A percentile compares a stretch with the other conserved stretches of the same genome.
These are phyloP conservation scores for Gryganskiella cystojenkinii DNA, from an alignment of 192 early-diverging fungal species.

Conservation along the genomic window DNA sequence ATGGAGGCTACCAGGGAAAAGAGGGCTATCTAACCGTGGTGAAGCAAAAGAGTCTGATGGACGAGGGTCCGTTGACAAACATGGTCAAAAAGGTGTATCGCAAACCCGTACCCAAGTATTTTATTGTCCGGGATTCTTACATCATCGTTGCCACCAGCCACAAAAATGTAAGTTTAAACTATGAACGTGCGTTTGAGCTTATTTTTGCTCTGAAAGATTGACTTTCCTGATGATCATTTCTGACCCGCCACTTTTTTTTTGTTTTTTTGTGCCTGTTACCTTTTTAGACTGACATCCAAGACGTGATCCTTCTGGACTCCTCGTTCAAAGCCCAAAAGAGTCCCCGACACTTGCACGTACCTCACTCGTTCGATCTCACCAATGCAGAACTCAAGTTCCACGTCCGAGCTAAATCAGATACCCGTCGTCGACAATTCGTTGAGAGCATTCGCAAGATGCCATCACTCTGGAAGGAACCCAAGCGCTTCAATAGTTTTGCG, in stretches of 20 bases:
- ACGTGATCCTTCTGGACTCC: constrained; percentile 58
- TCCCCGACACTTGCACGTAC: constrained; percentile 29
- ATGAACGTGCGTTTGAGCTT: constrained; percentile 9
- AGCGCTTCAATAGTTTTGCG: constrained; percentile 79
- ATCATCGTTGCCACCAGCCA: constrained; percentile 58
- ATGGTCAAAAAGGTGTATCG: constrained; percentile 43
- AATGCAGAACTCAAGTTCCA: constrained; percentile 72
- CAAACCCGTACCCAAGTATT: constrained; percentile 70
- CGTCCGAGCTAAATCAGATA: constrained; percentile 71
- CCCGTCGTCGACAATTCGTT: constrained; percentile 69
- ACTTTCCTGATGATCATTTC: neutral
- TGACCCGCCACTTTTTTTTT: too few relatives aligned
- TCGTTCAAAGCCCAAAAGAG: constrained; percentile 48
- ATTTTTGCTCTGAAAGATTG: constrained; percentile 6
- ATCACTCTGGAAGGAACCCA: constrained; percentile 65
- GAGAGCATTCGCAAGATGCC: constrained; percentile 63
- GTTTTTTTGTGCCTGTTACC: too few relatives aligned
- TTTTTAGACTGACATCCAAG: constrained; percentile 52
- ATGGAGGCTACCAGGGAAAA: constrained; percentile 68
- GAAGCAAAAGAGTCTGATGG: constrained; percentile 56
- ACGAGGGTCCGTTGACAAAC: constrained; percentile 60
- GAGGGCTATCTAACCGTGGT: constrained; percentile 68
- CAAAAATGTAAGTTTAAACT: constrained; percentile 55
- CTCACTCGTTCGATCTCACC: constrained; percentile 62
- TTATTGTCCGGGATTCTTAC: constrained; percentile 74